Conservation (phyloP, 148 eudicot genomes). For the Fagopyrum tataricum region DNA sequence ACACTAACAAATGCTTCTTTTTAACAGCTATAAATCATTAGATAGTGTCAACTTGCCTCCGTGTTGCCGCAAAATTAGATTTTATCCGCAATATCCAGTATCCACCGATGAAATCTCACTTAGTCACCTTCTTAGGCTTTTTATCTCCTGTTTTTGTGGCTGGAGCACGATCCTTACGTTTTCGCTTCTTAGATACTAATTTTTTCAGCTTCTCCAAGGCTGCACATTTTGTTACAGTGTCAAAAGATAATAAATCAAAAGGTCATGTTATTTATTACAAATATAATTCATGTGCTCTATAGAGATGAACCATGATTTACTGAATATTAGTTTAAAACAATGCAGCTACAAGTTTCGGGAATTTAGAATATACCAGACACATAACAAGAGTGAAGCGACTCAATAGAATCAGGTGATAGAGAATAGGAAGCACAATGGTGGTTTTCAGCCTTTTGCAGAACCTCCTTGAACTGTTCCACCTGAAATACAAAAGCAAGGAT, state of each 20-base stretch:
- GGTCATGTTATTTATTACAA: neutral
- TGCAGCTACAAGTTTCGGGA: neutral
- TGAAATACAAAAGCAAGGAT: constrained; percentile 26
- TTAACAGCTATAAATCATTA: neutral
- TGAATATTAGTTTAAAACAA: neutral
- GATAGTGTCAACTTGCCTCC: constrained; percentile 5
- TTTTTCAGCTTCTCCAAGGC: constrained; percentile 12
- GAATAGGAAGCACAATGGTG: constrained; percentile 44
- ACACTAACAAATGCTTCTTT: neutral
- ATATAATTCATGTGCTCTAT: neutral
- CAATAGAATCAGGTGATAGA: constrained; percentile 53
- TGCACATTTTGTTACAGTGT: constrained; percentile 1
- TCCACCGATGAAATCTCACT: neutral
- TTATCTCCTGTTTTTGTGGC: neutral
- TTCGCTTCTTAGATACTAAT: constrained; percentile 5
- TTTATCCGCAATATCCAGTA: neutral
- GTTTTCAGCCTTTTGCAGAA: constrained; percentile 63
- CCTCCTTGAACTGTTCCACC: constrained; percentile 57
- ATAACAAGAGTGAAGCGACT: constrained; percentile 50
- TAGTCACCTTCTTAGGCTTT: neutral
- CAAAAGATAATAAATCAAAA: neutral
- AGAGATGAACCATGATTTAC: neutral
- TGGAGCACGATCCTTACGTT: neutral
- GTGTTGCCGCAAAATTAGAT: neutral
- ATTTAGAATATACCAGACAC: constrained; percentile 36